Evolutionary conservation across 371 early-diverging fungal genomes (phyloP), one percentile per base, ranked within the genome.

Genomic region (Globomyces sp.): DNA sequence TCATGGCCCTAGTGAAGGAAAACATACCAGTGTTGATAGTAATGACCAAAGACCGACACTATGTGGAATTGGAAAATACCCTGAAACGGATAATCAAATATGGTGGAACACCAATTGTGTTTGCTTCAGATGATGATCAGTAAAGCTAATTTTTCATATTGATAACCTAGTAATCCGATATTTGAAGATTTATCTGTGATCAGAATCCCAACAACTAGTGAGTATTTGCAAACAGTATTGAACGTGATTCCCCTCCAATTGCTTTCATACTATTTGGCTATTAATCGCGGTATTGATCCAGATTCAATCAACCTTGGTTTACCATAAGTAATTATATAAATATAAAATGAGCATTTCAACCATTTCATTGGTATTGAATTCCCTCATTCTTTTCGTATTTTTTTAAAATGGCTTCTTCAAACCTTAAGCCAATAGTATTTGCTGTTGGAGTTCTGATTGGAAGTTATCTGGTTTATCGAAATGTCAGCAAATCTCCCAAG

Each of bases 1-100:
- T 99, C 37, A 84, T 99, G 69, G 99, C 99, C n/a, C 84, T 99
- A 69, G 92, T 99, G 68, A 99, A 99, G 76, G 92, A 92, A 73
- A 87, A 90, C 75, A 92, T 98, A 91, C 94, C 95, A 13, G 91
- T 99, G 43, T 89, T 99, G 63, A 71, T 96, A 72, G 83, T 95
- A 73, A 92, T 95, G 89, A 72, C 71, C 61, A 78, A 75, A 73
- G 80, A 80, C 58, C 72, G 77, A 61, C 80, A 80, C 64, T 80
- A 80, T 71, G 67, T 67, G 65, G 87, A 88, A 66, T 71, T 78
- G 5, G 77, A 85, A 69, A 85, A 82, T 67, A 85, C 88, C 10
- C 74, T 87, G 64, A 80, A 87, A 62, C 86, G 88, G 67, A 83
- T 89, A 8, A 76, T 80, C 9, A 84, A 89, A 0, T 77, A 88